Evolutionary conservation across 768 basidiomycete genomes (phyloP).

Genomic region (Suillus fuscotomentosus): DNA sequence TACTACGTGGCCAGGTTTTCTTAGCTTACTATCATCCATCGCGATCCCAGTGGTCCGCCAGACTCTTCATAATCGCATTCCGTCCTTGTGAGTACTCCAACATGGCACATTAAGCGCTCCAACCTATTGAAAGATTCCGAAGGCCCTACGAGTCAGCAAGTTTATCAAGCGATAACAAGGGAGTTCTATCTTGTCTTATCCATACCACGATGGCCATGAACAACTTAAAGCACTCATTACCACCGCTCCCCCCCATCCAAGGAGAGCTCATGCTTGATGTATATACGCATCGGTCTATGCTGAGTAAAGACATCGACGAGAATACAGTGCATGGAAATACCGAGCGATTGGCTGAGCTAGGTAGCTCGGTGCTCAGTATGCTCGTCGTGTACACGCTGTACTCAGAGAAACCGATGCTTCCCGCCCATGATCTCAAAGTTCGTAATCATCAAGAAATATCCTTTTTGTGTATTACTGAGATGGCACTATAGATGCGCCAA

Average conservation of each 20-base stretch:
- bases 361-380: constrained; percentile 50
- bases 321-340: constrained; percentile 48
- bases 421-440: constrained; percentile 44
- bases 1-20: not conserved
- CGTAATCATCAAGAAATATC: constrained; percentile 11
- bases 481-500: constrained; percentile 22
- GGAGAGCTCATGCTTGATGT: constrained; percentile 61
- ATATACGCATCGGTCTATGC: constrained; percentile 45
- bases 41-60: not conserved
- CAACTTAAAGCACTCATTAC: constrained; percentile 23
- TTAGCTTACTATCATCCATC: not conserved
- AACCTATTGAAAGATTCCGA: not conserved
- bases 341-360: constrained; percentile 59
- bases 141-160: not conserved
- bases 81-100: not conserved
- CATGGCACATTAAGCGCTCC: not conserved
- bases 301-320: constrained; percentile 37
- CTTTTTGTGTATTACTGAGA: not conserved
- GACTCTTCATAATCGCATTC: not conserved
- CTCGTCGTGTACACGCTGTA: constrained; percentile 52
- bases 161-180: constrained; percentile 1
- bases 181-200: not conserved
- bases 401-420: constrained; percentile 40
- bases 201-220: constrained; percentile 2
- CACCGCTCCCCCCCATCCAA: constrained; percentile 54